A percentile compares a stretch with the other conserved stretches of the same genome.
These are phyloP conservation scores for Durotheca rogersii DNA, from an alignment of 495 filamentous ascomycete genomes.

Conservation along the genomic window DNA sequence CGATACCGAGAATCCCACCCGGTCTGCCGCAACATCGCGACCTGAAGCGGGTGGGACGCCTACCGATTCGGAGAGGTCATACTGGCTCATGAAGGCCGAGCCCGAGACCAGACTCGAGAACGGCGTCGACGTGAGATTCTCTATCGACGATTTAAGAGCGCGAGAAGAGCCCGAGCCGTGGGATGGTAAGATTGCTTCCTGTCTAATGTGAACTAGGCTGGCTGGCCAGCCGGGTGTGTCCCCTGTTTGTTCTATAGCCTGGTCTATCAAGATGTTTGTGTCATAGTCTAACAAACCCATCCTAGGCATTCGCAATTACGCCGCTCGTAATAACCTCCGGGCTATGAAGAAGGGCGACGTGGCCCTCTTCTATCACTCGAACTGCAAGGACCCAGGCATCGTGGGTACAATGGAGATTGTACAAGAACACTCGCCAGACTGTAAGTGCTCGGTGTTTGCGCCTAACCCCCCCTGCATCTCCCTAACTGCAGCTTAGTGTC, in stretches of 20 bases:
- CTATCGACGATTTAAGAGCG: slow-evolving; percentile 82
- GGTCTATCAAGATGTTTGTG: no score
- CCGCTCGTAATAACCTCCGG: slow-evolving; percentile 81
- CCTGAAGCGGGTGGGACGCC: slow-evolving; percentile 6
- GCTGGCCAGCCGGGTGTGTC: not conserved
- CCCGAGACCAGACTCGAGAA: slow-evolving; percentile 84
- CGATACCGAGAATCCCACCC: slow-evolving; percentile 2
- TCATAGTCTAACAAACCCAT: no score
- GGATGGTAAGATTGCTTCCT: slow-evolving; percentile 81
- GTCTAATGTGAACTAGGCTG: slow-evolving; percentile 4
- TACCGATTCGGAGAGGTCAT: slow-evolving; percentile 45
- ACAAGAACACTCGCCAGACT: slow-evolving; percentile 72
- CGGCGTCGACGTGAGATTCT: slow-evolving; percentile 85
- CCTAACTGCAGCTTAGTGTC: slow-evolving; percentile 56
- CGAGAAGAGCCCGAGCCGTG: slow-evolving; percentile 76
- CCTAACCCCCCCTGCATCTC: slow-evolving; percentile 4
- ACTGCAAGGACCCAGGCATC: slow-evolving; percentile 86
- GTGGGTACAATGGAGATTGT: slow-evolving; percentile 95
- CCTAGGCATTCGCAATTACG: slow-evolving; percentile 50
- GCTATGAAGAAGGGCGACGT: slow-evolving; percentile 88
- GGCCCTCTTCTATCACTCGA: slow-evolving; percentile 98
- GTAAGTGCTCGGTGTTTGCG: slow-evolving; percentile 47
- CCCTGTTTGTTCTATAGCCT: slow-evolving; percentile 11
- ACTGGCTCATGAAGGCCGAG: slow-evolving; percentile 97
- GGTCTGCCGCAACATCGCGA: slow-evolving; percentile 6